A percentile compares a stretch with the other conserved stretches of the same genome.
Evolutionary conservation across 2,329 filamentous ascomycete genomes (phyloP).

Genomic region (Cercospora nicotianae): DNA sequence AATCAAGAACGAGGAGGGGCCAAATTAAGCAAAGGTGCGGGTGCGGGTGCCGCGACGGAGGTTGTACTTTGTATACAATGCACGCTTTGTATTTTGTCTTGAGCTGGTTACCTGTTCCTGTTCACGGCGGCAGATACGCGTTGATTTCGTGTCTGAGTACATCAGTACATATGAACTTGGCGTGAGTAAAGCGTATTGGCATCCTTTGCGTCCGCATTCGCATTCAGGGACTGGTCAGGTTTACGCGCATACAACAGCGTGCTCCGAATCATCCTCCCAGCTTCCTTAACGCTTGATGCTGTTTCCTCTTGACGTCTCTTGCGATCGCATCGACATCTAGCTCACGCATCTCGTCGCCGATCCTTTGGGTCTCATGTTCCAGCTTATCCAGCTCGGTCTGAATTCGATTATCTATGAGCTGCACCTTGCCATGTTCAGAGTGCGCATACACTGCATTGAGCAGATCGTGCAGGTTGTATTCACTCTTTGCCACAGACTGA

Average conservation of each 20-base stretch:
- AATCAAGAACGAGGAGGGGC: background rate
- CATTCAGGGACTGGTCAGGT: background rate
- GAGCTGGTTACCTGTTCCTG: background rate
- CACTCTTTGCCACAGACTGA: constrained; percentile 40
- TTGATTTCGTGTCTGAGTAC: background rate
- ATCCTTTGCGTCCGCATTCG: background rate
- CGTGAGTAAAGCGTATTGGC: background rate
- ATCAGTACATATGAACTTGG: background rate
- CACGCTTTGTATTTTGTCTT: background rate
- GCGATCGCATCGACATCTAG: constrained; percentile 36
- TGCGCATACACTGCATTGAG: constrained; percentile 43
- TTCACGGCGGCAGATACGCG: background rate
- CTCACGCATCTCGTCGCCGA: constrained; percentile 41
- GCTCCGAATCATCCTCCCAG: constrained; percentile 8
- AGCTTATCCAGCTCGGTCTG: constrained; percentile 39
- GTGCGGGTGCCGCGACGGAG: background rate
- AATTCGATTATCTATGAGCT: constrained; percentile 28
- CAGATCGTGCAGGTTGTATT: constrained; percentile 42
- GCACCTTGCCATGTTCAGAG: constrained; percentile 25
- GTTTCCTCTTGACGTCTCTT: constrained; percentile 25
- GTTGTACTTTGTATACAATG: background rate
- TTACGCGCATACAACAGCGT: background rate
- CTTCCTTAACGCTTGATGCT: constrained; percentile 19
- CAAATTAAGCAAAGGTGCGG: background rate
- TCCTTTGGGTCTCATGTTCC: constrained; percentile 41